phyloP scores from a whole-genome alignment of 345 rosid species.

The Ceriops zippeliana region DNA sequence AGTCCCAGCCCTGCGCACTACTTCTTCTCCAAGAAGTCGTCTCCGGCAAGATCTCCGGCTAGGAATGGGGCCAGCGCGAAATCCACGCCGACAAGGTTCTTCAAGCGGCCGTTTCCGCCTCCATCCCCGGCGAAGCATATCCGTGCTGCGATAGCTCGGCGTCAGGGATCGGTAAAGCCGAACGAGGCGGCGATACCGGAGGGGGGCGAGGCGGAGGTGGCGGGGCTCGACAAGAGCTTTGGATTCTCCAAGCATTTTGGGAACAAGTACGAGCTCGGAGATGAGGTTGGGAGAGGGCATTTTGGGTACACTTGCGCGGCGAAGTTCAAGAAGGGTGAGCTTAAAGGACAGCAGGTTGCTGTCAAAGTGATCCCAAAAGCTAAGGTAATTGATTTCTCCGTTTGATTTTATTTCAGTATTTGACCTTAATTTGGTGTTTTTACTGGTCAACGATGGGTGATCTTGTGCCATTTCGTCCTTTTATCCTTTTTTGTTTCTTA shows the following conservation, averaged over 20 bases:
- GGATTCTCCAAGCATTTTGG: slow-evolving; percentile 81
- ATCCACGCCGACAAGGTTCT: slow-evolving; percentile 81
- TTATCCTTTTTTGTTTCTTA: not conserved
- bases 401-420: slow-evolving; percentile 5
- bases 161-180: slow-evolving; percentile 36
- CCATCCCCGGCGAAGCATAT: slow-evolving; percentile 99
- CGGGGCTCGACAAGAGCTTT: slow-evolving; percentile 74
- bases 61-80: slow-evolving; percentile 39
- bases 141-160: slow-evolving; percentile 66
- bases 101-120: slow-evolving; percentile 79
- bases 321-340: slow-evolving; percentile 31
- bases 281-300: slow-evolving; percentile 40
- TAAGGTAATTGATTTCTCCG: slow-evolving; percentile 47
- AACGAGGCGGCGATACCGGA: slow-evolving; percentile 38
- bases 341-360: slow-evolving; percentile 33
- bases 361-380: slow-evolving; percentile 61
- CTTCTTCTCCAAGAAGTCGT: slow-evolving; percentile 81
- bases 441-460: slow-evolving; percentile 8
- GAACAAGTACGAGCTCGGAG: slow-evolving; percentile 39
- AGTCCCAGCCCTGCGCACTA: slow-evolving; percentile 89
- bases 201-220: slow-evolving; percentile 55
- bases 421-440: slow-evolving; percentile 9
- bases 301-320: slow-evolving; percentile 37
- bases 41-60: slow-evolving; percentile 84
- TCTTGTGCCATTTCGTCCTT: slow-evolving; percentile 1